These are phyloP conservation scores for Arachnopeziza araneosa DNA, from an alignment of 2,329 filamentous ascomycete genomes.

Conservation along the genomic window DNA sequence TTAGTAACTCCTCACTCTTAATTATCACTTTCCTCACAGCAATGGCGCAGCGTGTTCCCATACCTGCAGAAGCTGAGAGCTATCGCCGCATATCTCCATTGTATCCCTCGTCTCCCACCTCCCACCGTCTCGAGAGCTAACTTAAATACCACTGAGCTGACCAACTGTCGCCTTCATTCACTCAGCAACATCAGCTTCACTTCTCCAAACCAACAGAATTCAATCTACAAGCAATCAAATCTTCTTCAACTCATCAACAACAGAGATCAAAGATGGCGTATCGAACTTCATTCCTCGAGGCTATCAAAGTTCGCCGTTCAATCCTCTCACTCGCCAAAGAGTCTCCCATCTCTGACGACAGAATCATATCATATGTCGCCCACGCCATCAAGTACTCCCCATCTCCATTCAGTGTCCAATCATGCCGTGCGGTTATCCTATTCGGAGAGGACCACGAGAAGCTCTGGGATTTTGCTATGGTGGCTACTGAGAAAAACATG, in stretches of 20 bases:
- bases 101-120: background rate
- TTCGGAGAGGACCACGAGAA: constrained; percentile 76
- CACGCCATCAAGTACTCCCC: constrained; percentile 63
- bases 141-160: background rate
- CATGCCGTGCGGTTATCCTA: constrained; percentile 71
- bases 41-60: background rate
- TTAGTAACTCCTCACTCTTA: background rate
- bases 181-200: constrained; percentile 1
- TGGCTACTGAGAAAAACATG: constrained; percentile 60
- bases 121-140: background rate
- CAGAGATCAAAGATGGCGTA: constrained; percentile 8
- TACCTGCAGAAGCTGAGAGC: background rate
- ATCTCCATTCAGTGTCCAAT: constrained; percentile 82
- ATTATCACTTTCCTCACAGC: no score
- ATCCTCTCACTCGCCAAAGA: constrained; percentile 62
- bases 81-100: background rate
- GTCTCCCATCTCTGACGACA: constrained; percentile 49
- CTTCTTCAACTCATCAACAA: background rate
- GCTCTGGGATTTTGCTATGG: constrained; percentile 70
- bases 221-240: background rate
- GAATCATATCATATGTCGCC: constrained; percentile 59
- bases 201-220: background rate
- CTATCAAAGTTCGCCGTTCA: constrained; percentile 61
- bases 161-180: background rate
- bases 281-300: constrained; percentile 41